Percentiles rank a stretch among this genome's conserved stretches.
These are phyloP conservation scores for Gymnopilus dilepis DNA, from an alignment of 768 basidiomycete species.

Conservation along the genomic window DNA sequence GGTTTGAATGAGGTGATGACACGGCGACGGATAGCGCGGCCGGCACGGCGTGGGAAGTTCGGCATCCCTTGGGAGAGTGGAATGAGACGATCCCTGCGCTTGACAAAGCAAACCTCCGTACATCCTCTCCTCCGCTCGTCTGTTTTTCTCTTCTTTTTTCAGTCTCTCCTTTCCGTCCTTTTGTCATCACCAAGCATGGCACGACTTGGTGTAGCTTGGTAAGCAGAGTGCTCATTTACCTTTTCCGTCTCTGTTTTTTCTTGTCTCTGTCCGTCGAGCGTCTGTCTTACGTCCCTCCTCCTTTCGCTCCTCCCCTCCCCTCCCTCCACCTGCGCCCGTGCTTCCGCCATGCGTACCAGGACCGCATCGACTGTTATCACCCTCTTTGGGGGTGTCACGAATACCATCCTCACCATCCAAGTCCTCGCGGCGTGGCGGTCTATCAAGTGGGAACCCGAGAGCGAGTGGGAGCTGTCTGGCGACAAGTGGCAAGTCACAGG, in stretches of 20 bases:
- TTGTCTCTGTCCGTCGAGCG: too few relatives aligned
- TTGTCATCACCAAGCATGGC: conserved; percentile 26
- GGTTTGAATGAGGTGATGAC: not conserved
- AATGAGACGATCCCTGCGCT: not conserved
- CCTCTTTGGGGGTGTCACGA: conserved; percentile 39
- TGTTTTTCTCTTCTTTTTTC: not conserved
- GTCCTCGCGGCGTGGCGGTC: conserved; percentile 41
- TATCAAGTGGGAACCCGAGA: conserved; percentile 52
- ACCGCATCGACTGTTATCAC: conserved; percentile 45
- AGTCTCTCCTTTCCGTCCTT: not conserved
- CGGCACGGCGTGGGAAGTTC: conserved; percentile 3
- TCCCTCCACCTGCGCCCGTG: conserved; percentile 5
- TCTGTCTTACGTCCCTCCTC: conserved; percentile 11
- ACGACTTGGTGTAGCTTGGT: conserved; percentile 33
- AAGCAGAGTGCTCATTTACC: conserved; percentile 16
- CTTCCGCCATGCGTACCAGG: conserved; percentile 35
- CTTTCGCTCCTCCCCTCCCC: conserved; percentile 7
- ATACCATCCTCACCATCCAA: conserved; percentile 41
- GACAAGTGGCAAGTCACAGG: conserved; percentile 47
- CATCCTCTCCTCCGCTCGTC: conserved; percentile 6
- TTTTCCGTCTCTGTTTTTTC: conserved; percentile 4
- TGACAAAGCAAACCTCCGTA: conserved; percentile 16
- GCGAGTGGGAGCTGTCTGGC: conserved; percentile 46
- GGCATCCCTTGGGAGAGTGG: not conserved
- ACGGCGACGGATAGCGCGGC: not conserved